These are phyloP conservation scores for Diaporthe ampelina DNA, from an alignment of 2,329 filamentous ascomycete genomes.

Conservation along the genomic window DNA sequence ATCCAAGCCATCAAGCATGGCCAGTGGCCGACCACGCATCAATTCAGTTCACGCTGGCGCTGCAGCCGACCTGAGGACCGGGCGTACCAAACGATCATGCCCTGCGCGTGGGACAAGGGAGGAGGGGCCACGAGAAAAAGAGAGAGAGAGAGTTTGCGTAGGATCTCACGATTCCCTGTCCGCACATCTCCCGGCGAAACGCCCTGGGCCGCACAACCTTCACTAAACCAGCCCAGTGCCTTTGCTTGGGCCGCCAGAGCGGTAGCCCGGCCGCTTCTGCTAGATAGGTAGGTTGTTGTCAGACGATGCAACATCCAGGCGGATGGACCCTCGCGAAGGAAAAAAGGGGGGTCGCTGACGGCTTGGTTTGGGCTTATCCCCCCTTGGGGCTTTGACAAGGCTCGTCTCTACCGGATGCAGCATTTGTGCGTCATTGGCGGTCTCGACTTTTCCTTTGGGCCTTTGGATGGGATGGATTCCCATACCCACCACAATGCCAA, in stretches of 20 bases:
- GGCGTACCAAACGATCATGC: background rate
- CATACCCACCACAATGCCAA: background rate
- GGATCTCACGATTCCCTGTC: slow-evolving; percentile 19
- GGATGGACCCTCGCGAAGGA: background rate
- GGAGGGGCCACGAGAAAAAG: background rate
- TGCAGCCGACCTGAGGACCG: background rate
- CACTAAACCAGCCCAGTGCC: background rate
- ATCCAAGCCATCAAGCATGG: slow-evolving; percentile 10
- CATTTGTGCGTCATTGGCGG: slow-evolving; percentile 34
- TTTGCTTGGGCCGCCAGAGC: slow-evolving; percentile 25
- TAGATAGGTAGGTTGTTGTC: background rate
- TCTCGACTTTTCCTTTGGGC: slow-evolving; percentile 12
- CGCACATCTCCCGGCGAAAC: background rate
- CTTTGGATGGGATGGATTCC: slow-evolving; percentile 1
- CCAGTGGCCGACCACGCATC: slow-evolving; percentile 13
- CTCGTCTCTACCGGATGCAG: slow-evolving; percentile 33
- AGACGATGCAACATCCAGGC: background rate
- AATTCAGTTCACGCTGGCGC: background rate
- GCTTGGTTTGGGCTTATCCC: slow-evolving; percentile 22
- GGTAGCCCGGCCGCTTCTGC: background rate
- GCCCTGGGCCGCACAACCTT: slow-evolving; percentile 5
- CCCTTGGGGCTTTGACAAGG: slow-evolving; percentile 27
- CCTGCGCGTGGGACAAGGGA: background rate
- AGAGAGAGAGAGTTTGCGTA: slow-evolving; percentile 1
- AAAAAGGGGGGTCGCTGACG: slow-evolving; percentile 2